Evolutionary conservation across 345 rosid genomes (phyloP).

Genomic region (Boechera stricta): DNA sequence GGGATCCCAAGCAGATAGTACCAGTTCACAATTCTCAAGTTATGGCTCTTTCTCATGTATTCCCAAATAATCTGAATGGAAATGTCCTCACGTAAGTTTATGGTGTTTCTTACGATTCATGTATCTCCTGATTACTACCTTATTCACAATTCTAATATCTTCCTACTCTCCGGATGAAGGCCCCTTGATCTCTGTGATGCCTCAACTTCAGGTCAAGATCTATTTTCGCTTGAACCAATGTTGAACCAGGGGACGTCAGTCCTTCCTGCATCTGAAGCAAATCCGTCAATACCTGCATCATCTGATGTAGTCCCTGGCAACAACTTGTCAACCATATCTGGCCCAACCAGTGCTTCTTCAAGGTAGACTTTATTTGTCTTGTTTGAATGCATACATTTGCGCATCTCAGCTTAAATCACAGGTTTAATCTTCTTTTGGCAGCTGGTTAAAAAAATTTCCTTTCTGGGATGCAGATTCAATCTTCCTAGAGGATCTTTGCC

Average conservation of each 20-base stretch:
- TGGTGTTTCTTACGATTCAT: slow-evolving; percentile 25
- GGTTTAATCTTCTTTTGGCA: slow-evolving; percentile 3
- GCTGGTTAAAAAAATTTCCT: slow-evolving; percentile 8
- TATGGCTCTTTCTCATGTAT: slow-evolving; percentile 73
- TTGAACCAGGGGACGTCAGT: slow-evolving; percentile 66
- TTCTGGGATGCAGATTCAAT: slow-evolving; percentile 69
- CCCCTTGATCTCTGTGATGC: slow-evolving; percentile 90
- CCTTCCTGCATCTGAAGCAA: slow-evolving; percentile 62
- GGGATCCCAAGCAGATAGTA: slow-evolving; percentile 69
- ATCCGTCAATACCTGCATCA: slow-evolving; percentile 59
- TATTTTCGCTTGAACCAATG: slow-evolving; percentile 55
- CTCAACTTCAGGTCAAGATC: slow-evolving; percentile 62
- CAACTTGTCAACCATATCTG: slow-evolving; percentile 62
- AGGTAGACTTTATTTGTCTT: slow-evolving; percentile 32
- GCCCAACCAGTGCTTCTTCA: slow-evolving; percentile 54
- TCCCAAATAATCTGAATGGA: slow-evolving; percentile 82
- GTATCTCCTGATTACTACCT: not conserved
- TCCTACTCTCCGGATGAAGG: slow-evolving; percentile 60
- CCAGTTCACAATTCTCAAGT: slow-evolving; percentile 75
- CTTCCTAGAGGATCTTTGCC: slow-evolving; percentile 71
- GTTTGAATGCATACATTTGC: slow-evolving; percentile 2
- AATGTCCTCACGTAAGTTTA: slow-evolving; percentile 68
- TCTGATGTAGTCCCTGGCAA: slow-evolving; percentile 59
- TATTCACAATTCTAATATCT: slow-evolving; percentile 31
- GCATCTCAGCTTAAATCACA: slow-evolving; percentile 7